Percentiles rank a stretch among this genome's conserved stretches.
phyloP scores from a whole-genome alignment of 345 rosid genomes.

The Moricandia arvensis region DNA sequence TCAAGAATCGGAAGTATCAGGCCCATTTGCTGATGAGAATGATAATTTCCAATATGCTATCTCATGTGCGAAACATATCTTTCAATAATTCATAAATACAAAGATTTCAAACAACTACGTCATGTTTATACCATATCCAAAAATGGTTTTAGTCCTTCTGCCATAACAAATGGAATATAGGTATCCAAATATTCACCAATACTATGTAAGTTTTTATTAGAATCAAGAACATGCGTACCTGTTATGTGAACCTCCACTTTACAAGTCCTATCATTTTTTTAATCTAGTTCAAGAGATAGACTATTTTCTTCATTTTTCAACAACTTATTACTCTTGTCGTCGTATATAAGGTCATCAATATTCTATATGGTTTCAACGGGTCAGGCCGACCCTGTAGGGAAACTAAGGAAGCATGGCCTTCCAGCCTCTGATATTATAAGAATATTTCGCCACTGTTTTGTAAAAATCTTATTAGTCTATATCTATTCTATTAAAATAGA shows the following conservation, averaged over 20 bases:
- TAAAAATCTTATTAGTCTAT: no score
- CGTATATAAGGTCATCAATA: slow-evolving; percentile 1
- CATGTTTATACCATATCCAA: neutral
- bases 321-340: neutral
- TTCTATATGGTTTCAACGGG: neutral
- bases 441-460: no score
- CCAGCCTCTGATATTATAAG: no score
- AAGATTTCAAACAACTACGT: neutral
- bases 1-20: neutral
- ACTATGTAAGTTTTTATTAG: no score
- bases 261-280: neutral
- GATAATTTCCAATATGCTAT: neutral
- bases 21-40: slow-evolving; percentile 11
- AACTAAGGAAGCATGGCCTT: no score
- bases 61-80: neutral
- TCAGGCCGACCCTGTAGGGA: no score
- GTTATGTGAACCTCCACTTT: neutral
- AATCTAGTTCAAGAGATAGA: neutral
- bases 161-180: neutral
- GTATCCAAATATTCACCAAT: neutral
- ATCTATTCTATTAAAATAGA: no score
- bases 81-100: neutral
- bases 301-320: neutral
- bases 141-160: neutral
- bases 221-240: no score